phyloP scores from a whole-genome alignment of 176 grass and related monocot species.

The Bothriochloa decipiens region DNA sequence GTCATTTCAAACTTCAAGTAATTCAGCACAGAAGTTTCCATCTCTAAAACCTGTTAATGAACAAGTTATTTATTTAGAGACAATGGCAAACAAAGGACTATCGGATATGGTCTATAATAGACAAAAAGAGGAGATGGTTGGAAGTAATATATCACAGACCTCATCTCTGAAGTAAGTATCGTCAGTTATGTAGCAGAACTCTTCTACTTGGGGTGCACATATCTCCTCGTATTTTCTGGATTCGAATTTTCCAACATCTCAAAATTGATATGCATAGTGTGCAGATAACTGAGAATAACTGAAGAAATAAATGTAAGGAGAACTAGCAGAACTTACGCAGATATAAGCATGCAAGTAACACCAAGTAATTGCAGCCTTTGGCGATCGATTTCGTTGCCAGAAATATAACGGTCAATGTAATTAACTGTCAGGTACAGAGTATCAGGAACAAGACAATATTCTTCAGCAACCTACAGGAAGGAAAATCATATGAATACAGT shows the following conservation, averaged over 20 bases:
- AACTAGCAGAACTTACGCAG: constrained; percentile 66
- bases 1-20: constrained; percentile 98
- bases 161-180: constrained; percentile 99
- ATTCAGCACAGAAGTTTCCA: constrained; percentile 87
- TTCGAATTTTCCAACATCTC: neutral
- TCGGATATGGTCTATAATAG: neutral
- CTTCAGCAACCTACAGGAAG: constrained; percentile 75
- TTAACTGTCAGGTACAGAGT: constrained; percentile 90
- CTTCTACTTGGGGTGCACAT: constrained; percentile 97
- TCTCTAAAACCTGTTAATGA: constrained; percentile 74
- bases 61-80: constrained; percentile 23
- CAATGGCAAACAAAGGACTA: neutral
- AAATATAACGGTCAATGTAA: constrained; percentile 91
- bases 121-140: neutral
- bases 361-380: constrained; percentile 93
- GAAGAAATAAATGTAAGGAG: neutral
- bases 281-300: neutral
- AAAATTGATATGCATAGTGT: constrained; percentile 19
- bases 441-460: constrained; percentile 92
- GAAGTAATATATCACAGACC: constrained; percentile 37
- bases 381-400: constrained; percentile 88
- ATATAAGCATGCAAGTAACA: constrained; percentile 96
- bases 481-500: neutral
- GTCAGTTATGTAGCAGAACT: constrained; percentile 98
- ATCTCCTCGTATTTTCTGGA: constrained; percentile 98